A percentile compares a stretch with the other conserved stretches of the same genome.
These are phyloP conservation scores for Zygosaccharomyces rouxii DNA, from an alignment of 805 yeast species.

Conservation along the genomic window DNA sequence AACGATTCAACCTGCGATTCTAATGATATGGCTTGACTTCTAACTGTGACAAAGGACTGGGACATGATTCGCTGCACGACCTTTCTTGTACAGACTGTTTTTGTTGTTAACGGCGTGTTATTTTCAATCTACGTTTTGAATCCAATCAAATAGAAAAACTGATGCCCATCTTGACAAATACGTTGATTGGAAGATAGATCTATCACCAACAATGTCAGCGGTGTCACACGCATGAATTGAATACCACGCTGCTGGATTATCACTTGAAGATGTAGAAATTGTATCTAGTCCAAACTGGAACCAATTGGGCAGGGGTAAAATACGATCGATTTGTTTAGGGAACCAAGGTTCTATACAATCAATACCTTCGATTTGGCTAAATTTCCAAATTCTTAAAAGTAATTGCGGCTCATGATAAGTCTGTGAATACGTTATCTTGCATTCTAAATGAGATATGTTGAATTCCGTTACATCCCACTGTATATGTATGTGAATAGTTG, in stretches of 20 bases:
- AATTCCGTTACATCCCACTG: neutral
- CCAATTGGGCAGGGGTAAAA: constrained; percentile 6
- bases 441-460: constrained; percentile 12
- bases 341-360: constrained; percentile 11
- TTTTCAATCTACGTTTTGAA: constrained; percentile 2
- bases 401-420: constrained; percentile 26
- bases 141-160: constrained; percentile 20
- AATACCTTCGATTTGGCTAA: neutral
- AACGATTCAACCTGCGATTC: constrained; percentile 64
- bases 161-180: constrained; percentile 30
- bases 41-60: constrained; percentile 55
- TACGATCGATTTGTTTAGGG: constrained; percentile 10
- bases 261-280: constrained; percentile 4
- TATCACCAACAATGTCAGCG: constrained; percentile 21
- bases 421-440: constrained; percentile 18
- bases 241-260: constrained; percentile 21
- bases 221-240: constrained; percentile 32
- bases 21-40: constrained; percentile 62
- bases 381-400: constrained; percentile 19
- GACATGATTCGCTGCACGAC: neutral
- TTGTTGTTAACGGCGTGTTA: neutral
- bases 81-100: neutral
- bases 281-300: constrained; percentile 18
- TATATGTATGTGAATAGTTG: neutral
- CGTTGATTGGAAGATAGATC: constrained; percentile 1